Evolutionary conservation across 202 grass and related monocot genomes (phyloP), one percentile per base, ranked within the genome.

Genomic region (Musa balbisiana): DNA sequence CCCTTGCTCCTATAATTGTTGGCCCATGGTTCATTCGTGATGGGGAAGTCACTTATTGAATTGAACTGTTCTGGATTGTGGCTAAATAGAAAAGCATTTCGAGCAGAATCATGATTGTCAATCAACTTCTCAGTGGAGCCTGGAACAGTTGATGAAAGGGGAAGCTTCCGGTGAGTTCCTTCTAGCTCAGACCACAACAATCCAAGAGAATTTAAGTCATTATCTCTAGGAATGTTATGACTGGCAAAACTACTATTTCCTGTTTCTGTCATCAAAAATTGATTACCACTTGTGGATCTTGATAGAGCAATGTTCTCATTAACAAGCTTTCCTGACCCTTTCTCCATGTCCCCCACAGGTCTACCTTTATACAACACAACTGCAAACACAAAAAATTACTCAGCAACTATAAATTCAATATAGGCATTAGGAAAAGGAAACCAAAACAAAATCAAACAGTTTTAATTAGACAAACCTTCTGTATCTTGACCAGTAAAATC

Each of bases 361-460:
- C 85, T 90, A 55, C 85, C 91, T 53, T 64, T 78, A 83, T 99
- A 99, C 79, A 95, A 76, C 49, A 95, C 87, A 84, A 92, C 95
- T 99, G 91, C 52, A 80, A 23, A 84, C 20, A 22, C 15, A 19
- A 55, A 29, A 71, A 19, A 43, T 62, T 33, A 43, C 21, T 78
- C 64, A 69, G 17, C 49, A 51, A 63, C 53, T 17, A 12, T 10
- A n/a, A 58, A 69, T 49, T 79, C 29, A 22, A 11, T 54, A 14
- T 29, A 29, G 11, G 55, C 3, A 62, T 19, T 8, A 5, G 20
- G 16, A n/a, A 17, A 55, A 58, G 3, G 10, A 62, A 5, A 54
- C 0, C 63, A 49, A 76, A 72, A 75, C 70, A 63, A 51, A 17
- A 49, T 43, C 33, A 24, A 70, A 56, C 26, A 9, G 23, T 71